Evolutionary conservation across 31 red algal genomes (phyloP), one percentile per base, ranked within the genome.

Genomic region (Asparagopsis taxiformis): DNA sequence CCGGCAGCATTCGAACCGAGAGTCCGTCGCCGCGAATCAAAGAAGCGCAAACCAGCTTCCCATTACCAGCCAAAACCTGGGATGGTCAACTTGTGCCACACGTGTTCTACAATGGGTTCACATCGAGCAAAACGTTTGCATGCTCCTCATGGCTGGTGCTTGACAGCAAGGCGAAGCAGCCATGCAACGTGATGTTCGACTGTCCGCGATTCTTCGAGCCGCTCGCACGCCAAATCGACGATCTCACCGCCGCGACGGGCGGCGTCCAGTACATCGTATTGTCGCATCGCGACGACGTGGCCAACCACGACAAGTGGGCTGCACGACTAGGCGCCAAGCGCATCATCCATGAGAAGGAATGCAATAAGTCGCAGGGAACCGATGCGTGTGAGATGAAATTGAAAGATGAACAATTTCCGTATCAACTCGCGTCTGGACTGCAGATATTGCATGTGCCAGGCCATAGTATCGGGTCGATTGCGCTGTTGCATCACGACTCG

Each of bases 261-360:
- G 63, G 55, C 33, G 67, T 86, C 0, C 54, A 66, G 20, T 98
- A 91, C 52, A 44, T 98, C 13, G 74, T 93, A 17, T 51, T 98
- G 9, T 90, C 89, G 23, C 94, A 98, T 44, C 61, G 66, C 11
- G 94, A 98, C 58, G 94, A 98, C 44, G 94, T 98, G 38, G 70
- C 70, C 3, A 82, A 91, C 7, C 94, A 98, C 71, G 94, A 23
- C 17, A 46, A 82, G 61, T 98, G 94, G 94, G 89, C 94, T 43
- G 73, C 70, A 2, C 60, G 52, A 31, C 50, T 98, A 1, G 75
- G 58, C 5, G 79, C 82, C 13, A 24, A 38, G 31, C 66, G 94
- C 11, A 77, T 98, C 19, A 98, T 98, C n/a, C 94, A 98, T 65
- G 31, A 59, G 19, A 68, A 59, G 43, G 90, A 98, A 39, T 86